phyloP scores from a whole-genome alignment of 83 land plant genomes.

The Picea abies region DNA sequence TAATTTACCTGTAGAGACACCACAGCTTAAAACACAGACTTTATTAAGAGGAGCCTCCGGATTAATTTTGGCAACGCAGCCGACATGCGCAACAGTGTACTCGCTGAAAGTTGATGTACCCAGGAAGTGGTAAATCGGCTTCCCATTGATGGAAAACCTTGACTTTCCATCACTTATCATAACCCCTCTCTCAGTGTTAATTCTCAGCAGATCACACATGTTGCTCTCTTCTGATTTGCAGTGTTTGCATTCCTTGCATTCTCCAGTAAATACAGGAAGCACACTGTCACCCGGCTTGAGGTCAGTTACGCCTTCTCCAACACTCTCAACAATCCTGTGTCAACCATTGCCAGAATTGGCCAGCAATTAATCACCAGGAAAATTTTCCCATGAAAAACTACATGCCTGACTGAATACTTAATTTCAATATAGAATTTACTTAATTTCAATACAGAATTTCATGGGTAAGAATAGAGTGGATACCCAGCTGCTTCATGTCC shows the following conservation, averaged over 20 bases:
- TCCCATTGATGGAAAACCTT: slow-evolving; percentile 32
- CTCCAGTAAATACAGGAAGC: slow-evolving; percentile 39
- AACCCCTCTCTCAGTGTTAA: slow-evolving; percentile 38
- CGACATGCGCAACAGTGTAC: slow-evolving; percentile 37
- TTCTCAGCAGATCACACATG: slow-evolving; percentile 36
- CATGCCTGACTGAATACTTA: neutral
- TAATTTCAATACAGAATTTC: too few species aligned
- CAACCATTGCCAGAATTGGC: neutral
- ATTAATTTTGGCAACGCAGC: slow-evolving; percentile 36
- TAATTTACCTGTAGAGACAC: slow-evolving; percentile 34
- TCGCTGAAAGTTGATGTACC: slow-evolving; percentile 49
- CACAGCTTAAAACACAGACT: slow-evolving; percentile 39
- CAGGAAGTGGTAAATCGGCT: slow-evolving; percentile 42
- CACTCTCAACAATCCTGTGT: slow-evolving; percentile 30
- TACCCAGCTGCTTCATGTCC: too few species aligned
- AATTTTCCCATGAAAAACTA: neutral
- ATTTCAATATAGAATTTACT: too few species aligned
- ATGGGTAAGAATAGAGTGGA: neutral
- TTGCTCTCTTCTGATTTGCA: slow-evolving; percentile 46
- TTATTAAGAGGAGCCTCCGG: slow-evolving; percentile 41
- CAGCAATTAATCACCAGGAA: neutral
- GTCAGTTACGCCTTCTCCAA: slow-evolving; percentile 39
- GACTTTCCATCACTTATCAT: slow-evolving; percentile 31
- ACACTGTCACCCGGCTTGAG: slow-evolving; percentile 37
- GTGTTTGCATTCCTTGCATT: slow-evolving; percentile 29